Conservation (phyloP, 2,329 filamentous ascomycete genomes). For the Pseudocercospora fuligena region DNA sequence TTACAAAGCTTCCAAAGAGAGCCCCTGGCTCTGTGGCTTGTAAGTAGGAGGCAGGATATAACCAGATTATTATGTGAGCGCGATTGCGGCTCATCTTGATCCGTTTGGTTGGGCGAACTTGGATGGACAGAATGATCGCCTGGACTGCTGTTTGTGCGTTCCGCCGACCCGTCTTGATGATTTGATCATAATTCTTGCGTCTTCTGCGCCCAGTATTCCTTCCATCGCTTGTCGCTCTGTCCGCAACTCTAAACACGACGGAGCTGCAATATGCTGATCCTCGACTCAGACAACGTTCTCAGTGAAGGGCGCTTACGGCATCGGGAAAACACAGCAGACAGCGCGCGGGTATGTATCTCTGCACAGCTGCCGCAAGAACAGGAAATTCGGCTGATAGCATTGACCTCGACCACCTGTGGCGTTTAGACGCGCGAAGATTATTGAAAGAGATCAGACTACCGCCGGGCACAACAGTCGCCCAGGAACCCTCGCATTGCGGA, state of each 20-base stretch:
- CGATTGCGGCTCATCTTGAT: background rate
- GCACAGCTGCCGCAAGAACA: conserved; percentile 7
- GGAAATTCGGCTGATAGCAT: background rate
- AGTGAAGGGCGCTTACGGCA: conserved; percentile 15
- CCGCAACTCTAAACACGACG: background rate
- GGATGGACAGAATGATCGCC: background rate
- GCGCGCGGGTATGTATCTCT: background rate
- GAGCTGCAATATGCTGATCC: conserved; percentile 10
- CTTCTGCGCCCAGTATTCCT: conserved; percentile 1
- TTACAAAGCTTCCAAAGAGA: background rate
- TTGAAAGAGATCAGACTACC: background rate
- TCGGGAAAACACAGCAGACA: conserved; percentile 18
- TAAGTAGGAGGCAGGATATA: conserved; percentile 6
- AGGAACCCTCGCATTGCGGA: background rate
- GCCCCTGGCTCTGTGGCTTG: conserved; percentile 1
- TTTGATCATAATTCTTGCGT: background rate
- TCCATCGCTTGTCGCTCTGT: conserved; percentile 3
- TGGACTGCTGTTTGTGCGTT: background rate
- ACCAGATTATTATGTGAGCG: background rate
- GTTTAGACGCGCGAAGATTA: background rate
- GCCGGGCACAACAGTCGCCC: background rate
- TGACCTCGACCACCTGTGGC: background rate
- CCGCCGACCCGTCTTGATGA: background rate
- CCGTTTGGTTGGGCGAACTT: background rate
- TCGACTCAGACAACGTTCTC: conserved; percentile 9